Conservation (phyloP, 345 rosid genomes). For the Citrus sinensis region DNA sequence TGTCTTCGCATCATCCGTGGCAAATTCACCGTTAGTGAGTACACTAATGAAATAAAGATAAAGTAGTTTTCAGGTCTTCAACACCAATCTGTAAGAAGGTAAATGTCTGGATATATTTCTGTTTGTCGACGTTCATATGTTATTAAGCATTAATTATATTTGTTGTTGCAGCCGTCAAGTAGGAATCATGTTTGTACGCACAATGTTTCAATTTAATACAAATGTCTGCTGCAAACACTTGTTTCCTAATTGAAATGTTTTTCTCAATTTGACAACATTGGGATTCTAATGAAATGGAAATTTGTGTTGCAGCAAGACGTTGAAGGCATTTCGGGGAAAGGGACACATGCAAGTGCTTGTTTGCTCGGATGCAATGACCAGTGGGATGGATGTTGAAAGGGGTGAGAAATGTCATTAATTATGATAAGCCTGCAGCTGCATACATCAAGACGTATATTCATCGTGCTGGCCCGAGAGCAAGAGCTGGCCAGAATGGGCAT, state of each 20-base stretch:
- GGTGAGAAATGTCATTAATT: slow-evolving; percentile 78
- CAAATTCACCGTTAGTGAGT: slow-evolving; percentile 58
- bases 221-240: not conserved
- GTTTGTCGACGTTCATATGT: not conserved
- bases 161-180: no score
- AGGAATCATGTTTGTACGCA: not conserved
- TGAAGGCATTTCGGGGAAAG: slow-evolving; percentile 76
- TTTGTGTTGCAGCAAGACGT: slow-evolving; percentile 65
- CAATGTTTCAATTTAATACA: not conserved
- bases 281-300: slow-evolving; percentile 2
- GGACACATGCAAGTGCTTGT: slow-evolving; percentile 78
- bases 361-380: slow-evolving; percentile 89
- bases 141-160: no score
- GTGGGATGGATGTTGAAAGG: slow-evolving; percentile 96
- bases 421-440: slow-evolving; percentile 81
- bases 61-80: slow-evolving; percentile 86
- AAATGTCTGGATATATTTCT: slow-evolving; percentile 12
- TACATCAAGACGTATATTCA: slow-evolving; percentile 78
- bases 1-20: slow-evolving; percentile 83
- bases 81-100: slow-evolving; percentile 82
- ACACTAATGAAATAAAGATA: slow-evolving; percentile 53
- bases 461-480: slow-evolving; percentile 93
- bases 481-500: slow-evolving; percentile 84
- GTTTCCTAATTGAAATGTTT: not conserved
- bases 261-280: not conserved